phyloP scores from a whole-genome alignment of 2,329 filamentous ascomycete genomes.

The Ceratocystis cubensis region DNA sequence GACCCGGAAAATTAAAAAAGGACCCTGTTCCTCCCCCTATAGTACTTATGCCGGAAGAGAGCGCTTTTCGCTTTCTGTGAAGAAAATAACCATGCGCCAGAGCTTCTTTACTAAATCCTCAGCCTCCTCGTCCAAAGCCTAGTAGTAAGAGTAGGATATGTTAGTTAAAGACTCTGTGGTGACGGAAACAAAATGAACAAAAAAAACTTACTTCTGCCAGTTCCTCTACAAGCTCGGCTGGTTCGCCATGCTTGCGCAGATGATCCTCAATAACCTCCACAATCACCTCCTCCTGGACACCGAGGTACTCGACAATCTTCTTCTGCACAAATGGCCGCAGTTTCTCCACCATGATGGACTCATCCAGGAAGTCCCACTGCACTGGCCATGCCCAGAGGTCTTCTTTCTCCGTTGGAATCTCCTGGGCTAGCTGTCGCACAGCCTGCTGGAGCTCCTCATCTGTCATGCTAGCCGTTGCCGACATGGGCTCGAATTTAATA shows the following conservation, averaged over 20 bases:
- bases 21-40: not conserved
- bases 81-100: slow-evolving; percentile 98
- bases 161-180: not conserved
- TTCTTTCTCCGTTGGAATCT: slow-evolving; percentile 78
- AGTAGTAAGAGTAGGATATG: slow-evolving; percentile 14
- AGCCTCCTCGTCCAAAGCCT: slow-evolving; percentile 88
- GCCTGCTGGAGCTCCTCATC: slow-evolving; percentile 81
- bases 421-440: slow-evolving; percentile 66
- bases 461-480: slow-evolving; percentile 51
- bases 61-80: slow-evolving; percentile 84
- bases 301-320: slow-evolving; percentile 94
- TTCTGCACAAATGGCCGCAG: slow-evolving; percentile 92
- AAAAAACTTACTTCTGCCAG: slow-evolving; percentile 58
- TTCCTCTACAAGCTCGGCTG: slow-evolving; percentile 72
- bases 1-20: not conserved
- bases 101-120: slow-evolving; percentile 91
- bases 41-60: slow-evolving; percentile 55
- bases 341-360: slow-evolving; percentile 68
- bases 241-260: slow-evolving; percentile 58
- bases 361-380: slow-evolving; percentile 84
- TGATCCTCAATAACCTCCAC: slow-evolving; percentile 88
- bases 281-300: slow-evolving; percentile 89
- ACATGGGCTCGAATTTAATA: slow-evolving; percentile 64
- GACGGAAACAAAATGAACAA: slow-evolving; percentile 9
- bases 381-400: slow-evolving; percentile 87